Evolutionary conservation across 768 basidiomycete species (phyloP).

Genomic region (Pisolithus marmoratus): DNA sequence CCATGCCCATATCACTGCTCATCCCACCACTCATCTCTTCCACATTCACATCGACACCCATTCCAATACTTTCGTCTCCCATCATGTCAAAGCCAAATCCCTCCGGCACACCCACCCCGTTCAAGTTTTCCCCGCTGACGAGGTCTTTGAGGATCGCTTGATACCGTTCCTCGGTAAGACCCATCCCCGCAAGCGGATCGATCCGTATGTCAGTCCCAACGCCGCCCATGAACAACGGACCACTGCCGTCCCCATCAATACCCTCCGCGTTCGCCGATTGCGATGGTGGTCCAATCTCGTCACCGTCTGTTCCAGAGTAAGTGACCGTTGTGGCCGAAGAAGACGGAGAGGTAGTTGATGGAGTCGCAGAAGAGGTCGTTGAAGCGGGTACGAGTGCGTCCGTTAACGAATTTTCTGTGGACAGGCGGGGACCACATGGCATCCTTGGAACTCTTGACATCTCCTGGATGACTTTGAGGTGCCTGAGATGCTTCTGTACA

Average conservation of each 20-base stretch:
- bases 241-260: neutral
- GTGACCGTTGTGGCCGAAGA: conserved; percentile 25
- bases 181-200: conserved; percentile 85
- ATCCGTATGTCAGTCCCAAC: conserved; percentile 44
- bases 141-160: conserved; percentile 69
- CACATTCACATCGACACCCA: conserved; percentile 8
- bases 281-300: neutral
- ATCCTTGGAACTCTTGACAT: conserved; percentile 62
- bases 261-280: neutral
- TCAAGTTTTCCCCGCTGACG: conserved; percentile 57
- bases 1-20: conserved; percentile 15
- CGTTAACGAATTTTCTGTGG: conserved; percentile 46
- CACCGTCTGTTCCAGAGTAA: conserved; percentile 12
- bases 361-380: neutral
- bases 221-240: conserved; percentile 18
- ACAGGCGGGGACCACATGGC: conserved; percentile 57
- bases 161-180: conserved; percentile 87
- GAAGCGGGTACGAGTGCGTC: conserved; percentile 47
- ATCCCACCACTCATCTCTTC: neutral
- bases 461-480: conserved; percentile 81
- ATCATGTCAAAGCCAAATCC: conserved; percentile 17
- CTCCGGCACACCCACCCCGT: conserved; percentile 33
- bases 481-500: conserved; percentile 74
- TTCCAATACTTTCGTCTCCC: conserved; percentile 1
- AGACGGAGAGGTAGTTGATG: neutral